A percentile compares a stretch with the other conserved stretches of the same genome.
phyloP scores from a whole-genome alignment of 78 protist species.

The Dictyostelium firmibasis region DNA sequence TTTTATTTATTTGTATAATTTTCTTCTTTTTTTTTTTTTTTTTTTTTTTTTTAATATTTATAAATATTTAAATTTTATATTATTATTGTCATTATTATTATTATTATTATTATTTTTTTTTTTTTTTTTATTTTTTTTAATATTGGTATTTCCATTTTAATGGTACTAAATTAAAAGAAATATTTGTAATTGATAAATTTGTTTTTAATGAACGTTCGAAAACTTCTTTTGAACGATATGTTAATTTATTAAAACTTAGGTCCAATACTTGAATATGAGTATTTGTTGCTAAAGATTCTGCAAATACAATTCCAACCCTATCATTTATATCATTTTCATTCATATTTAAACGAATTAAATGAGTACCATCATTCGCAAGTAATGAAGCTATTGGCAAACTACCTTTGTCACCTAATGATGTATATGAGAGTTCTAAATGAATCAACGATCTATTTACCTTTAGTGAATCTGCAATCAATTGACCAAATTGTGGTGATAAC shows the following conservation, averaged over 20 bases:
- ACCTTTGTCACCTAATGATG: conserved; percentile 27
- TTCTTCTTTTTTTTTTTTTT: background rate
- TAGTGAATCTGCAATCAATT: conserved; percentile 15
- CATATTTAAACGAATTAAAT: conserved; percentile 11
- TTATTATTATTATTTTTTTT: no score
- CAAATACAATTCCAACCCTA: conserved; percentile 9
- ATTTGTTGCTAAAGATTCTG: conserved; percentile 3
- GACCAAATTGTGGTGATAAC: conserved; percentile 33
- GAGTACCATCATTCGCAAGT: background rate
- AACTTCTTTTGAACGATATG: conserved; percentile 17
- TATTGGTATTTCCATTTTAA: conserved; percentile 57
- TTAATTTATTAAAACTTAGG: conserved; percentile 30
- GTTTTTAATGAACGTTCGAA: conserved; percentile 15
- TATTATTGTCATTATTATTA: no score
- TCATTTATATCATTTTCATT: conserved; percentile 35
- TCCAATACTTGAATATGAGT: conserved; percentile 15
- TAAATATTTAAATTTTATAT: no score
- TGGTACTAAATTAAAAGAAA: conserved; percentile 47
- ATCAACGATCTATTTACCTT: background rate
- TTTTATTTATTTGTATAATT: no score
- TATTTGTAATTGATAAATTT: background rate
- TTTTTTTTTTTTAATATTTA: no score
- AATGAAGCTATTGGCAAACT: conserved; percentile 7
- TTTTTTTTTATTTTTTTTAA: background rate
- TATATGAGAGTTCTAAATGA: conserved; percentile 42